Evolutionary conservation across 257 asterid species (phyloP), one percentile per base, ranked within the genome.

Genomic region (Parsonsia alboflavescens): DNA sequence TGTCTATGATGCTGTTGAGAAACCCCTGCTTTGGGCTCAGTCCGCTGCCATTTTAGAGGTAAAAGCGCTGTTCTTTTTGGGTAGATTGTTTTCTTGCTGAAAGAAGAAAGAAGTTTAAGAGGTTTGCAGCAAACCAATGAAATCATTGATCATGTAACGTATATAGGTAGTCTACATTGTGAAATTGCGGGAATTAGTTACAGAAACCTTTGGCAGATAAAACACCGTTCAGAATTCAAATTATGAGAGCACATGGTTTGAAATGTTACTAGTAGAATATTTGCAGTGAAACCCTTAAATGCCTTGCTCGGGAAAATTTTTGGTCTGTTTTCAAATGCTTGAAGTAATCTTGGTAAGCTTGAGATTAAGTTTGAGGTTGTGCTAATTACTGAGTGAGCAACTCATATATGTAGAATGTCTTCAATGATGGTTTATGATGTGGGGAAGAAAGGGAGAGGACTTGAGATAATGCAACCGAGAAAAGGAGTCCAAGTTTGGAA

Each of bases 1-100:
- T 83, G 97, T 95, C 64, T 95, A 90, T 85, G 84, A 88, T 66
- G 90, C 97, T 72, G 87, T 90, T 52, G 89, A 89, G 68, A 90
- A 84, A 77, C 99, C 98, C 73, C 84, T 95, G 48, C 81, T 89
- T 76, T 85, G 85, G 76, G 95, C 98, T 28, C 98, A 94, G 76
- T 82, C 97, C 53, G 96, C 97, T 64, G 96, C 99, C 26, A 70
- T 89, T 19, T 83, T 94, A 79, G 99, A 92, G 82, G 88, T 82
- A 68, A 57, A 48, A 52, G 5, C 15, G 53, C 17, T 41, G 15
- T 45, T 28, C 8, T 17, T n/a, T 44, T 36, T 16, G 7, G 26
- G 44, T 8, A 70, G 2, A 30, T 41, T 17, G 45, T 46, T 15
- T 69, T 15, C 10, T 36, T 67, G n/a, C 67, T 28, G 67, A 12